Base-by-base conservation (phyloP, 306 rosid genomes). In the Prunus padus region DNA sequence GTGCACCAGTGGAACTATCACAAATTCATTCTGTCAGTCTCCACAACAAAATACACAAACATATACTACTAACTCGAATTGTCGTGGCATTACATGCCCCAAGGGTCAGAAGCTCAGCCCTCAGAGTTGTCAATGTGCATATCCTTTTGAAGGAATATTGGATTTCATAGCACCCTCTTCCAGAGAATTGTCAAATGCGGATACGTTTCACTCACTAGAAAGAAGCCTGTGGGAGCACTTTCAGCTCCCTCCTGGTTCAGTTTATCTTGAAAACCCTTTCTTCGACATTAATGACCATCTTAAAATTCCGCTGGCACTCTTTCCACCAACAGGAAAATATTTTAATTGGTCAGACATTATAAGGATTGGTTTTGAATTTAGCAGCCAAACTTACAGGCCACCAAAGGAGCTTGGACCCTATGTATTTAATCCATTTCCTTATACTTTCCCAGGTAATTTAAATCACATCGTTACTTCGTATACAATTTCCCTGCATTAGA, bases 51-150 rank as follows among this genome's bases (percentile, higher is more conserved):
- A 82, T 26, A 76, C 81, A 47, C 72, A 75, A 75, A 68, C 92
- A 3, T 95, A 95, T 77, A 88, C 97, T 14, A 95, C 99, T 8
- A 89, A 89, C 81, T 85, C 88, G n/a, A 85, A 69, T 19, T 92
- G 97, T 75, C 87, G 87, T 73, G 79, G 66, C 42, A 74, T 75
- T 87, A 69, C 80, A 9, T 95, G 98, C 82, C 72, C 93, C 1
- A 3, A 54, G n/a, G 91, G 85, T 65, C 87, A 90, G 80, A 88
- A 88, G 82, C 71, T 87, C 63, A 92, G 88, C 80, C 98, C 97
- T 19, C 97, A 89, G 78, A 95, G 93, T 77, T 95, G 99, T 65
- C 92, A 89, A 79, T 92, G 99, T 81, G 92, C 91, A 22, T 88
- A 80, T 81, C 97, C 99, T 54, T 95, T 84, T 62, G 80, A 82